Percentiles rank a stretch among this genome's conserved stretches.
Evolutionary conservation across 345 rosid genomes (phyloP).

Genomic region (Bruguiera sexangula): DNA sequence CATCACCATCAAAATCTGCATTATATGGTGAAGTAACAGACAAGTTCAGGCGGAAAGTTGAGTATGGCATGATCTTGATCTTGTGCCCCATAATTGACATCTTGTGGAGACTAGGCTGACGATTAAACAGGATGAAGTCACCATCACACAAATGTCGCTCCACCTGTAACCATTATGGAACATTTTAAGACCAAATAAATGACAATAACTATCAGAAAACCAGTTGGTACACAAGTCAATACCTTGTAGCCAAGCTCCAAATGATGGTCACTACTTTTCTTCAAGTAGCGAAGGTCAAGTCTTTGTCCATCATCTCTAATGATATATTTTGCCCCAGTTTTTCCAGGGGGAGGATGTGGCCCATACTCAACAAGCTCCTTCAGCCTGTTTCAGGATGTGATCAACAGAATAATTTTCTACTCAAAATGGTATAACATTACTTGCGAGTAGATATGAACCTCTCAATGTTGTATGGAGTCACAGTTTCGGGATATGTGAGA

Average conservation of each 20-base stretch:
- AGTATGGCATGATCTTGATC: conserved; percentile 96
- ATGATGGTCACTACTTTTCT: conserved; percentile 98
- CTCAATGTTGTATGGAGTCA: conserved; percentile 95
- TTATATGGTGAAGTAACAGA: conserved; percentile 97
- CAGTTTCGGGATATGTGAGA: conserved; percentile 93
- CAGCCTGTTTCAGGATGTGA: conserved; percentile 43
- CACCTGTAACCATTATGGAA: conserved; percentile 51
- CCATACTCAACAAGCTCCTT: conserved; percentile 96
- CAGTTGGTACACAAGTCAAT: conserved; percentile 9
- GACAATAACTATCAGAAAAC: neutral
- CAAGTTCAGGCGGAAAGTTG: conserved; percentile 86
- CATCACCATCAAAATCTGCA: conserved; percentile 99
- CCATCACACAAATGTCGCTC: conserved; percentile 94
- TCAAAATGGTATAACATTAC: neutral
- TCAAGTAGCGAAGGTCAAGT: conserved; percentile 93
- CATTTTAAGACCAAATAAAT: neutral
- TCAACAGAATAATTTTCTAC: neutral
- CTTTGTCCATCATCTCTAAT: conserved; percentile 98
- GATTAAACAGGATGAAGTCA: conserved; percentile 87
- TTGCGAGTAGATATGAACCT: conserved; percentile 40
- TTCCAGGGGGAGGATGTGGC: conserved; percentile 97
- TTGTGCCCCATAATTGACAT: conserved; percentile 99
- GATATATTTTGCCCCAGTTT: conserved; percentile 94
- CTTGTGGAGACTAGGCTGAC: conserved; percentile 97
- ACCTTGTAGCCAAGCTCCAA: conserved; percentile 96